phyloP scores from a whole-genome alignment of 306 rosid species.

The Begonia loranthoides region DNA sequence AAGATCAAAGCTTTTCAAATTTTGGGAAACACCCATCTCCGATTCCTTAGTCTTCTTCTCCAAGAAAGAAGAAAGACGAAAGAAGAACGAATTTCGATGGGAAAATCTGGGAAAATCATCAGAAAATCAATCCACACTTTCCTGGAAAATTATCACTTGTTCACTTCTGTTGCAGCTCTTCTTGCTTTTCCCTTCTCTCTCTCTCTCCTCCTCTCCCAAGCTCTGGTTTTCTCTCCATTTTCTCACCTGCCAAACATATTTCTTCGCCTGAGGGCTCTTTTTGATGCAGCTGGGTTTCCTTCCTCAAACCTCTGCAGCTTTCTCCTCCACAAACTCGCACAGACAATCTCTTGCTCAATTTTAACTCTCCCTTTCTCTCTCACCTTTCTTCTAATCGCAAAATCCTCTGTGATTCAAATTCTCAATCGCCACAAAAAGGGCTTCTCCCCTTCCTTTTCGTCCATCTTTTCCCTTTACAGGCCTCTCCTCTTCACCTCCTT shows the following conservation, averaged over 20 bases:
- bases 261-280: slow-evolving; percentile 42
- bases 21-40: slow-evolving; percentile 18
- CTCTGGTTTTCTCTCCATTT: slow-evolving; percentile 5
- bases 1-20: neutral
- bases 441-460: slow-evolving; percentile 6
- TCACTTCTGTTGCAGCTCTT: slow-evolving; percentile 7
- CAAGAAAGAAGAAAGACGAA: slow-evolving; percentile 8
- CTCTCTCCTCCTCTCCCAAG: slow-evolving; percentile 9
- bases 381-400: slow-evolving; percentile 14
- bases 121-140: slow-evolving; percentile 17
- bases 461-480: slow-evolving; percentile 14
- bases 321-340: slow-evolving; percentile 7
- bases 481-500: slow-evolving; percentile 12
- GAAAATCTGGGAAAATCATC: slow-evolving; percentile 23
- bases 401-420: slow-evolving; percentile 12
- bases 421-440: slow-evolving; percentile 1
- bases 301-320: slow-evolving; percentile 6
- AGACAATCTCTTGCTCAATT: slow-evolving; percentile 8
- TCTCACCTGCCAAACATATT: slow-evolving; percentile 22
- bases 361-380: slow-evolving; percentile 16
- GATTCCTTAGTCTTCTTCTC: slow-evolving; percentile 12
- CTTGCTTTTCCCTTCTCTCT: slow-evolving; percentile 15
- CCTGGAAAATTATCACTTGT: slow-evolving; percentile 11
- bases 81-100: slow-evolving; percentile 39
- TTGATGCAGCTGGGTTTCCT: slow-evolving; percentile 20